Evolutionary conservation across 2,329 filamentous ascomycete genomes (phyloP).

Genomic region (Stenocarpella maydis): DNA sequence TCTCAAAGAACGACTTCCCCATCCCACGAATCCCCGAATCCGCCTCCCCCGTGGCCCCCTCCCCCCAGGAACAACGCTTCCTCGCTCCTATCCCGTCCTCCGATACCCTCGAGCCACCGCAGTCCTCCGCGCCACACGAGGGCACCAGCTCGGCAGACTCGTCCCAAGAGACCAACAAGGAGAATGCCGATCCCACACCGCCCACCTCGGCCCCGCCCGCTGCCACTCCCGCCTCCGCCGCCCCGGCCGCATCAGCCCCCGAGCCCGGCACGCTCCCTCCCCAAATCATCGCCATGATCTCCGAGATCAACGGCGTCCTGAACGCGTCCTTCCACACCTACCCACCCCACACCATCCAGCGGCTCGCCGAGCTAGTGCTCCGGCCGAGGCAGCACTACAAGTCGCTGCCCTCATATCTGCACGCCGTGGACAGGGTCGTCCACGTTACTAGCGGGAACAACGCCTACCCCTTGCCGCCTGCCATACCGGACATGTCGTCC

Average conservation of each 20-base stretch:
- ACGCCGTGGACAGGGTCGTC: conserved; percentile 89
- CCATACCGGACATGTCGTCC: conserved; percentile 65
- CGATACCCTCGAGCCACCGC: conserved; percentile 50
- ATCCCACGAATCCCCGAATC: conserved; percentile 66
- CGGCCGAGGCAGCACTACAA: conserved; percentile 81
- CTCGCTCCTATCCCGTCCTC: conserved; percentile 57
- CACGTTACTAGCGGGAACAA: conserved; percentile 85
- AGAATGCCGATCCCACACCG: conserved; percentile 63
- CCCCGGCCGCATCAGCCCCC: conserved; percentile 46
- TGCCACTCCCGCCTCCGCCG: conserved; percentile 46
- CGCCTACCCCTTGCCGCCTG: conserved; percentile 82
- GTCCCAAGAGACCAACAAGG: conserved; percentile 71
- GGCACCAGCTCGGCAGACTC: conserved; percentile 43
- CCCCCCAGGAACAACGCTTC: conserved; percentile 51
- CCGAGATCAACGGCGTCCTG: conserved; percentile 68
- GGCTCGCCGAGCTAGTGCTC: conserved; percentile 86
- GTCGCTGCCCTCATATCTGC: conserved; percentile 83
- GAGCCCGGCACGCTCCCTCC: conserved; percentile 64
- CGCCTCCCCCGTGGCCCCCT: conserved; percentile 50
- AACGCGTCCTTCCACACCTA: conserved; percentile 72
- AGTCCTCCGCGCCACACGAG: conserved; percentile 51
- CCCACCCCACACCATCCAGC: conserved; percentile 92
- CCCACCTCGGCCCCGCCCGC: conserved; percentile 44
- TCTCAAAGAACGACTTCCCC: conserved; percentile 78
- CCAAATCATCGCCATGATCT: conserved; percentile 69